Base-by-base conservation (phyloP, 2,329 filamentous ascomycete genomes). In the Hymenoscyphus albidus region DNA sequence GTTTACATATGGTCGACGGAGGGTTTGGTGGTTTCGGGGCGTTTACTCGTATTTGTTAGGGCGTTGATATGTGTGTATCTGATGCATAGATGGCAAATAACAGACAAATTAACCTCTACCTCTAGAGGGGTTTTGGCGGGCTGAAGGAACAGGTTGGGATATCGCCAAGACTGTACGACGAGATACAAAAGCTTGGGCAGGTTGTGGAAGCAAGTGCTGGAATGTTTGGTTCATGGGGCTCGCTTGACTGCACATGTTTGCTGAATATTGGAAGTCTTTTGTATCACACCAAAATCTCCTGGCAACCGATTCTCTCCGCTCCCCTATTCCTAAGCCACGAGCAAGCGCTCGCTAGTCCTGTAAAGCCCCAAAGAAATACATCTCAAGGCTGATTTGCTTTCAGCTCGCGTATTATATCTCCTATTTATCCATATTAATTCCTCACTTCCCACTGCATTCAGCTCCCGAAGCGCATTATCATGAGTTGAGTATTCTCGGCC, bases 1-100 rank as follows among this genome's bases (percentile, higher is more conserved):
- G n/a, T 59, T 31, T 31, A 63, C 54, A 62, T 59, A 48, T 63
- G 59, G 62, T 67, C 62, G 42, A 39, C 18, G 51, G 18, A 39
- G 42, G n/a, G n/a, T 39, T 39, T 16, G 18, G 61, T 51, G 44
- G 62, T 59, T 61, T 64, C 64, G 44, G 65, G 62, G 61, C 58
- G 62, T 61, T 61, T 57, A 48, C 61, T 22, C 32, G 13, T 58
- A 48, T 64, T 22, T 32, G 13, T 58, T 56, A 40, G 22, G 57
- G 59, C 55, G 31, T 40, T 59, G 31, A 40, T 62, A 7, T 35
- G 35, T 35, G 35, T 57, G 51, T 58, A 59, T 64, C 58, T 58
- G 63, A 62, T 65, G 59, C 62, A 65, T 59, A 59, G 57, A 65
- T 62, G 48, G 31, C n/a, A 55, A 62, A 55, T 62, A 55, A 35